Evolutionary conservation across 495 filamentous ascomycete species (phyloP), one percentile per base, ranked within the genome.

Genomic region (Durotheca rogersii): DNA sequence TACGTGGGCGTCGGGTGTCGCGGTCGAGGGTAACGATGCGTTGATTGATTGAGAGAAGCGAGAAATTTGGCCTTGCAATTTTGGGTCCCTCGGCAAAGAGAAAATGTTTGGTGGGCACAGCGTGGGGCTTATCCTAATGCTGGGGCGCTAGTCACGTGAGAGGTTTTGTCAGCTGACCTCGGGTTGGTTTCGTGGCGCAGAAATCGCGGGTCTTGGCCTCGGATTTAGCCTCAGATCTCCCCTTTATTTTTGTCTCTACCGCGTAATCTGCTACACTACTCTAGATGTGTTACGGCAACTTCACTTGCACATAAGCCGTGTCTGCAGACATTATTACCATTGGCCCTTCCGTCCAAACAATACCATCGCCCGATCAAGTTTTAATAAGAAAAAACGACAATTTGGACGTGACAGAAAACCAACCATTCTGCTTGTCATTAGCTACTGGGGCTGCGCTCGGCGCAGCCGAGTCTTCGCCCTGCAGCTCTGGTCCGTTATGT

Each of bases 401-500:
- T 27, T 4, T 4, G 4, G 23, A 38, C 7, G 2, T n/a, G 18
- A 30, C 21, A 11, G 16, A 29, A 37, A 38, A 18, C 53, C 41
- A 53, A 10, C 4, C 44, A 57, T 41, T 47, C 60, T 72, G 67
- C 61, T 56, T 34, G 52, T 44, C 42, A 44, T 11, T 18, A 42
- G 36, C 34, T 23, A 18, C 38, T 5, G 59, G 48, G 48, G 50
- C 57, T 71, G 73, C 75, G 70, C 73, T 39, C 47, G 64, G 72
- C 71, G 73, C 72, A 67, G 49, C 33, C 35, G 43, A 16, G 45
- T 38, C 35, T 15, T n/a, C n/a, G n/a, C 43, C 29, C 18, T 58
- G 32, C 52, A 56, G 46, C 41, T 39, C 23, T 25, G 14, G 39
- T 32, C 58, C 21, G 62, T 15, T 35, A 76, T 77, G 70, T 70